Conservation (phyloP, 2,329 filamentous ascomycete genomes). For the Lasiodiplodia sp. region DNA sequence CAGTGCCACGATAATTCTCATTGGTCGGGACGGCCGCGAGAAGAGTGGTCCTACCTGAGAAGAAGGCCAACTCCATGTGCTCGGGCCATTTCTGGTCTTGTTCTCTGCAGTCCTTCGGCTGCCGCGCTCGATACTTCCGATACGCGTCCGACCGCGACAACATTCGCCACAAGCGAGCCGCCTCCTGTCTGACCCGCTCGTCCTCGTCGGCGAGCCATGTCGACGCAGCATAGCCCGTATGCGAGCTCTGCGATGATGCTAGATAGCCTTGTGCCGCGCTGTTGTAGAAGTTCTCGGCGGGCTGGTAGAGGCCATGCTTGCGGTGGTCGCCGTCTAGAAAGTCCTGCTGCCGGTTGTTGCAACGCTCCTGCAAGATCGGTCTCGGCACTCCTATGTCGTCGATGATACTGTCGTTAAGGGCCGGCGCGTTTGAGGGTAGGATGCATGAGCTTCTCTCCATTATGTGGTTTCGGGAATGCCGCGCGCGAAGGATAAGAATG, state of each 20-base stretch:
- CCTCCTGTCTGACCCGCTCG: slow-evolving; percentile 29
- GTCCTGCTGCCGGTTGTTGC: slow-evolving; percentile 49
- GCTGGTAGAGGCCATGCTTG: slow-evolving; percentile 39
- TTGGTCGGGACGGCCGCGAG: slow-evolving; percentile 20
- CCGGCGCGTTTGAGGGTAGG: slow-evolving; percentile 53
- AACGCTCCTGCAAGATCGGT: slow-evolving; percentile 51
- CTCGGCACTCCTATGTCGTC: slow-evolving; percentile 38
- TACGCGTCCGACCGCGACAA: slow-evolving; percentile 50
- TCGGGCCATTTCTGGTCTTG: slow-evolving; percentile 56
- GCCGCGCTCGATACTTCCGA: slow-evolving; percentile 54
- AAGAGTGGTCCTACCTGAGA: slow-evolving; percentile 49
- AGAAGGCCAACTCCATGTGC: slow-evolving; percentile 56
- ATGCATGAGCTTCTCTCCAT: slow-evolving; percentile 44
- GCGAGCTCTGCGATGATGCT: slow-evolving; percentile 10
- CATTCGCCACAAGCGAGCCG: slow-evolving; percentile 42
- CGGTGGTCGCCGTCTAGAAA: slow-evolving; percentile 37
- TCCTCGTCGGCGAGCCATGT: slow-evolving; percentile 27
- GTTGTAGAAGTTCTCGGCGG: slow-evolving; percentile 24
- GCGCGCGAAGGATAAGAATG: slow-evolving; percentile 32
- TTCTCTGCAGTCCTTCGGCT: slow-evolving; percentile 43
- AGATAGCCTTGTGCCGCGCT: slow-evolving; percentile 21
- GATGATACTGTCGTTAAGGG: slow-evolving; percentile 39
- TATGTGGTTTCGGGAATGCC: slow-evolving; percentile 32
- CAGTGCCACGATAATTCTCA: slow-evolving; percentile 16
- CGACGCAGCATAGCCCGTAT: slow-evolving; percentile 5